Percentiles rank a stretch among this genome's conserved stretches.
phyloP scores from a whole-genome alignment of 805 yeast species.

The Yarrowia sp. region DNA sequence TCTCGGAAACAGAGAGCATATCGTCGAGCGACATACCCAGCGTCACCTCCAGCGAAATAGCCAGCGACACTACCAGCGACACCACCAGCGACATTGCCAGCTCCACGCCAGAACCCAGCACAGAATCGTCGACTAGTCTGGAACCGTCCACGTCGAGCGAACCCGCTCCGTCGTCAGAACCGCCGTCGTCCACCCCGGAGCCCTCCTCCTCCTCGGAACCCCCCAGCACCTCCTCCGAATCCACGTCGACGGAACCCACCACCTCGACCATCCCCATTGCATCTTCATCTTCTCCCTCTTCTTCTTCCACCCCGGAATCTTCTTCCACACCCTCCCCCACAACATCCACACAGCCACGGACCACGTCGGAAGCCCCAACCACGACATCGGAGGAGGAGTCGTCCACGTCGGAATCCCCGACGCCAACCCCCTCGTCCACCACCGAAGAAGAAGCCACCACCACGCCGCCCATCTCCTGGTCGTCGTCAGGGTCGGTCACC shows the following conservation, averaged over 20 bases:
- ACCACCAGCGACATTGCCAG: no score
- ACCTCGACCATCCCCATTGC: neutral
- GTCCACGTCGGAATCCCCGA: neutral
- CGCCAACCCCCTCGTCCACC: neutral
- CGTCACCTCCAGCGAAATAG: no score
- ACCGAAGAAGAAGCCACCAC: neutral
- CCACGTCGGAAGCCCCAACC: neutral
- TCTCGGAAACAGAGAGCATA: neutral
- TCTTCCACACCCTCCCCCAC: neutral
- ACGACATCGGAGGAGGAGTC: neutral
- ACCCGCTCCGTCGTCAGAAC: no score
- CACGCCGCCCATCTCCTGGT: constrained; percentile 11
- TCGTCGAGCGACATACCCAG: neutral
- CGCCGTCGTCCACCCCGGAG: neutral
- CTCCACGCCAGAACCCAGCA: neutral
- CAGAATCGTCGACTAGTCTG: neutral
- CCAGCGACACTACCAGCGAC: no score
- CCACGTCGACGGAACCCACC: neutral
- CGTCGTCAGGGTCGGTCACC: constrained; percentile 2
- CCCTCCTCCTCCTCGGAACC: neutral
- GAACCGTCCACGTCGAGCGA: neutral
- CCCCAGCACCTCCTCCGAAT: neutral
- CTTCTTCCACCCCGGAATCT: neutral
- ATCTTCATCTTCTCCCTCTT: neutral
- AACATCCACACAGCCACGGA: neutral